A percentile compares a stretch with the other conserved stretches of the same genome.
phyloP scores from a whole-genome alignment of 2,329 filamentous ascomycete species.

The Penicillium sp. region DNA sequence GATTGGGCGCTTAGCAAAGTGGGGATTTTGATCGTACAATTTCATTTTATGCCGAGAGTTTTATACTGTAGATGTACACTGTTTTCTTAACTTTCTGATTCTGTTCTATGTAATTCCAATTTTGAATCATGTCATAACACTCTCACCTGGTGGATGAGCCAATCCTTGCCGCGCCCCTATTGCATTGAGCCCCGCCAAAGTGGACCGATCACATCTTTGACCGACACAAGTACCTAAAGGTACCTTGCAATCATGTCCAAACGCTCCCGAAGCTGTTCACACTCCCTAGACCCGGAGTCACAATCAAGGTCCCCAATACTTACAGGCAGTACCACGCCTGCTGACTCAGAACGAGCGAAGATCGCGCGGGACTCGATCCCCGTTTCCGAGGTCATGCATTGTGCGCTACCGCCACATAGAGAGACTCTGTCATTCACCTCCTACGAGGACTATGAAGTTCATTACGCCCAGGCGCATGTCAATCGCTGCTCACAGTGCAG shows the following conservation, averaged over 20 bases:
- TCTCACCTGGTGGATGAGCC: not conserved
- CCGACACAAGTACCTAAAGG: slow-evolving; percentile 5
- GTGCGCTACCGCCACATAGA: slow-evolving; percentile 76
- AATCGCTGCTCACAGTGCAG: slow-evolving; percentile 84
- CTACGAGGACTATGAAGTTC: slow-evolving; percentile 80
- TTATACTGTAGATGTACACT: not conserved
- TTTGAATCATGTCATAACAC: not conserved
- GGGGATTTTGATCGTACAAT: not conserved
- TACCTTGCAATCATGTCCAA: slow-evolving; percentile 54
- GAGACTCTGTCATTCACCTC: slow-evolving; percentile 69
- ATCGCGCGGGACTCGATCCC: slow-evolving; percentile 55
- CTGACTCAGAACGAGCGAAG: slow-evolving; percentile 47
- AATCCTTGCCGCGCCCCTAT: slow-evolving; percentile 8
- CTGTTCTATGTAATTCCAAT: not conserved
- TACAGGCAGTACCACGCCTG: slow-evolving; percentile 26
- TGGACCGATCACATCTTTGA: slow-evolving; percentile 25
- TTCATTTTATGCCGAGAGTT: not conserved
- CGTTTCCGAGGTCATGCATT: slow-evolving; percentile 64
- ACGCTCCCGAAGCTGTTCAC: slow-evolving; percentile 57
- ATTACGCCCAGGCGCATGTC: slow-evolving; percentile 77
- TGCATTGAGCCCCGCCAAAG: slow-evolving; percentile 16
- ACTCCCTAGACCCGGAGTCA: slow-evolving; percentile 36
- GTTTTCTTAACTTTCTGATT: not conserved
- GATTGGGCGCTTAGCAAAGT: not conserved
- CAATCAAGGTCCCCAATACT: slow-evolving; percentile 21